Evolutionary conservation across 805 yeast genomes (phyloP), one percentile per base, ranked within the genome.

Genomic region (Candida multigemmis): DNA sequence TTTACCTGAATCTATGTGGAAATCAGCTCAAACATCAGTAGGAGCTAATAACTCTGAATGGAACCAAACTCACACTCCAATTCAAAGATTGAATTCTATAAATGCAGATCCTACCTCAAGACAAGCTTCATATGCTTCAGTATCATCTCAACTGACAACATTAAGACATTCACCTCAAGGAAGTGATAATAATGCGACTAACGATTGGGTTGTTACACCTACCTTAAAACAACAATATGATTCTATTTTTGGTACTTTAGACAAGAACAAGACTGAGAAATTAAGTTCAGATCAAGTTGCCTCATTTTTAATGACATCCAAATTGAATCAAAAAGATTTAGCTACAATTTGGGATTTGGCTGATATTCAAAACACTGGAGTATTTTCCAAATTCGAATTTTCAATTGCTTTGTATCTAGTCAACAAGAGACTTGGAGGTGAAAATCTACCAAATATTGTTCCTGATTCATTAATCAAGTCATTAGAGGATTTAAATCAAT

Each of bases 301-400:
- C 5, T 77, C 80, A 6, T 85, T 87, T 48, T 71, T 91, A 41
- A 76, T 84, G 66, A 80, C 91, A 7, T 89, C 97, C 3, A 81
- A 83, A 35, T 69, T 91, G 33, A 69, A 77, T 27, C 95, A 87
- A 44, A 87, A 83, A 27, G 76, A 74, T 12, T 67, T 91, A 36
- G 98, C 97, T 2, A 59, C 74, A 14, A 76, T 89, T 22, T 91
- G 99, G 99, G 98, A 91, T 54, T 65, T 91, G 40, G 74, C 97
- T 7, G 96, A 91, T 50, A 68, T 85, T 35, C 80, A 83, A 39
- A 85, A 85, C 51, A 74, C 82, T 23, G 96, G 96, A 14, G 68
- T 68, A 22, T 85, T 91, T 46, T 68, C 83, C 25, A 74, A 70
- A 42, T 65, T 73, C 37, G 98, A 91, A 50, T 91, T 91, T 51